A percentile compares a stretch with the other conserved stretches of the same genome.
Evolutionary conservation across 176 grass and related monocot genomes (phyloP).

Genomic region (Eragrostis nindensis): DNA sequence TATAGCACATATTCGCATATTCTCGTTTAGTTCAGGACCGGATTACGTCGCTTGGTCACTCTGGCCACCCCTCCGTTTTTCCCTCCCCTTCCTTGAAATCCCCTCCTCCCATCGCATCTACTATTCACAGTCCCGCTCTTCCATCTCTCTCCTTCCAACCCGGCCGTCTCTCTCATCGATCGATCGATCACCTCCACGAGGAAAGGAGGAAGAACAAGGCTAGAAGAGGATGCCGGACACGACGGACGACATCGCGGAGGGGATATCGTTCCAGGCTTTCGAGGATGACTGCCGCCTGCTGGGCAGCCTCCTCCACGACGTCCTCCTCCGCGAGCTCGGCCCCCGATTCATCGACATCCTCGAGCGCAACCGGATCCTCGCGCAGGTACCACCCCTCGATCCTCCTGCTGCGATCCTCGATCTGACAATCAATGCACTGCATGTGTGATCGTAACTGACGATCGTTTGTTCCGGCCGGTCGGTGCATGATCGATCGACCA

Average conservation of each 20-base stretch:
- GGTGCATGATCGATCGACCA: background rate
- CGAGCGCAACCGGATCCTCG: constrained; percentile 81
- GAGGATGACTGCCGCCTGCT: constrained; percentile 96
- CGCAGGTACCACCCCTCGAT: too few relatives aligned
- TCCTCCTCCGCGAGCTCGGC: constrained; percentile 86
- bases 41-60: too few relatives aligned
- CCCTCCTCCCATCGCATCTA: too few relatives aligned
- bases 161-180: background rate
- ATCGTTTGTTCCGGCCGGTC: background rate
- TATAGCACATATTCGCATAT: too few relatives aligned
- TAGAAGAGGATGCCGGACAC: constrained; percentile 60
- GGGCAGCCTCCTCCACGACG: constrained; percentile 81
- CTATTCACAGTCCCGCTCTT: background rate
- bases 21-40: too few relatives aligned
- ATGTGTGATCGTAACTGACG: background rate
- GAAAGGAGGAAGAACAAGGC: background rate
- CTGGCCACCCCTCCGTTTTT: constrained; percentile 3
- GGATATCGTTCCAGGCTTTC: constrained; percentile 92
- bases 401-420: background rate
- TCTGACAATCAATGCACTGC: background rate
- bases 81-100: background rate
- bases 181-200: background rate
- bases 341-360: constrained; percentile 79
- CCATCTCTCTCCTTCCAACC: background rate
- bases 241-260: constrained; percentile 91